These are phyloP conservation scores for Cubamyces sp. DNA, from an alignment of 768 basidiomycete species.

Conservation along the genomic window DNA sequence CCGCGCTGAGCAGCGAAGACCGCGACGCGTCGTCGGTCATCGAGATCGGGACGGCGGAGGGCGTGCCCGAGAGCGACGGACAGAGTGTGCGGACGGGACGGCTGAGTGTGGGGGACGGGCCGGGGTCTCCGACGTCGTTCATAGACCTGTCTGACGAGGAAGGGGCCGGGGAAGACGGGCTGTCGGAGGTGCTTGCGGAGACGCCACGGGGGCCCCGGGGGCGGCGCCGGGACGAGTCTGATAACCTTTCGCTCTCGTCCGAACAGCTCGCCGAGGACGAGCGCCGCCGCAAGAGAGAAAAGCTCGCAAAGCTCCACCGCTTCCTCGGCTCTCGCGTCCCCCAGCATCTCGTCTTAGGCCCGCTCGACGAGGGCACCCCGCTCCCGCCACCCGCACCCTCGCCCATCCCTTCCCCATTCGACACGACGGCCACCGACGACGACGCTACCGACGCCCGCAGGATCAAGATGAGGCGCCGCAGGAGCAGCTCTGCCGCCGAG, in stretches of 20 bases:
- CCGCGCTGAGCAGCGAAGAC: conserved; percentile 2
- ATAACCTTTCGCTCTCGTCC: conserved; percentile 42
- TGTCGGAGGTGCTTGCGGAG: conserved; percentile 37
- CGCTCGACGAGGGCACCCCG: conserved; percentile 38
- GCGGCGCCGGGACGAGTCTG: conserved; percentile 37
- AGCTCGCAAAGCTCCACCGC: conserved; percentile 80
- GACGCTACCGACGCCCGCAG: conserved; percentile 33
- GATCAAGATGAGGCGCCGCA: conserved; percentile 51
- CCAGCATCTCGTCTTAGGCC: conserved; percentile 63
- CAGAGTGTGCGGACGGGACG: conserved; percentile 16
- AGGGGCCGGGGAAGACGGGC: conserved; percentile 35
- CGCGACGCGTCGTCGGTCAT: conserved; percentile 18
- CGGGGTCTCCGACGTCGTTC: conserved; percentile 52
- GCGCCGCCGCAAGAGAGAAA: conserved; percentile 70
- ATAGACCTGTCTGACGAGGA: conserved; percentile 76
- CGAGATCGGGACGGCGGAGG: conserved; percentile 30
- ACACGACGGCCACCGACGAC: conserved; percentile 30
- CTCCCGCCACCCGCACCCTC: conserved; percentile 35
- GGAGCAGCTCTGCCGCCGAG: conserved; percentile 57
- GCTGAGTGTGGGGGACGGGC: conserved; percentile 22
- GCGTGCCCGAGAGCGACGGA: conserved; percentile 25
- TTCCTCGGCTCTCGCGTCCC: conserved; percentile 86
- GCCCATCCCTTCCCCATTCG: conserved; percentile 24
- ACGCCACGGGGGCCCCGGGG: conserved; percentile 33
- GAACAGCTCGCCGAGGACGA: conserved; percentile 64